phyloP scores from a whole-genome alignment of 495 filamentous ascomycete species.

The Platismatia glauca region DNA sequence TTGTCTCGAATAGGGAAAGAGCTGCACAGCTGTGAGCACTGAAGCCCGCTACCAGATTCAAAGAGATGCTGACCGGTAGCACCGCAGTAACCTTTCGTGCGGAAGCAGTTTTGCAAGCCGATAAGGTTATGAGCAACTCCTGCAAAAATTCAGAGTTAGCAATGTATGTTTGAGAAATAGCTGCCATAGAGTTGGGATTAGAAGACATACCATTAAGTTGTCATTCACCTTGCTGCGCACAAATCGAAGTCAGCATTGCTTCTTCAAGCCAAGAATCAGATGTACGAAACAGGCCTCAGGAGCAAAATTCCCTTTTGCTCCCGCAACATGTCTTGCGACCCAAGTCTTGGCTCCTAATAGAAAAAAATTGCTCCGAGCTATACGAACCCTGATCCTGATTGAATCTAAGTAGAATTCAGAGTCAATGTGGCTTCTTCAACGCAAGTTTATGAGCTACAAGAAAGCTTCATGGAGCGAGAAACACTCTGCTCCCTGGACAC shows the following conservation, averaged over 20 bases:
- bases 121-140: slow-evolving; percentile 91
- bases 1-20: slow-evolving; percentile 94
- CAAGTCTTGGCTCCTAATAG: background rate
- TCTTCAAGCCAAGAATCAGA: background rate
- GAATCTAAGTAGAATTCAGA: background rate
- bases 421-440: slow-evolving; percentile 38
- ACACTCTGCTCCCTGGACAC: background rate
- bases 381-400: background rate
- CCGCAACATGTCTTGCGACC: too few relatives aligned
- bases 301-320: slow-evolving; percentile 23
- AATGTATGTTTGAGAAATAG: background rate
- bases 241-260: background rate
- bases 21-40: slow-evolving; percentile 19
- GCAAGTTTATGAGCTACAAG: slow-evolving; percentile 30
- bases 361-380: background rate
- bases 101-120: slow-evolving; percentile 93
- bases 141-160: background rate
- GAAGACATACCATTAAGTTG: slow-evolving; percentile 52
- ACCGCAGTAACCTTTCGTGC: slow-evolving; percentile 84
- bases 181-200: background rate
- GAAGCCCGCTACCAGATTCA: background rate
- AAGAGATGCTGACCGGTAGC: slow-evolving; percentile 44
- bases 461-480: background rate
- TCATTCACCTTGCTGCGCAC: slow-evolving; percentile 67
- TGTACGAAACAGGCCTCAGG: background rate